Percentiles rank a stretch among this genome's conserved stretches.
These are phyloP conservation scores for Colletotrichum sp. DNA, from an alignment of 2,329 filamentous ascomycete genomes.

Conservation along the genomic window DNA sequence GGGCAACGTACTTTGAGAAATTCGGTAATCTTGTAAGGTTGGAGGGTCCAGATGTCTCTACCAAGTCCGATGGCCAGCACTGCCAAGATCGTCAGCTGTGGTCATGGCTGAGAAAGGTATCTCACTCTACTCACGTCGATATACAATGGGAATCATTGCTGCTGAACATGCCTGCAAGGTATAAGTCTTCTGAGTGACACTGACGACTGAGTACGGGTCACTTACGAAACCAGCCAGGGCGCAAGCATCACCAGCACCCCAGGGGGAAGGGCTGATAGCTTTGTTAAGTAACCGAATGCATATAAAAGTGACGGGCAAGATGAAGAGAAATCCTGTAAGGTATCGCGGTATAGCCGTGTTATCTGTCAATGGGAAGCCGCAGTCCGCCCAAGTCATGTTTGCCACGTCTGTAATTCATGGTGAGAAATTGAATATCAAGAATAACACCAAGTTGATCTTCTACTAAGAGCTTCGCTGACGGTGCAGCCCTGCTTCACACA, in stretches of 20 bases:
- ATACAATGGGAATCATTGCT: not conserved
- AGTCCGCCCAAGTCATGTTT: not conserved
- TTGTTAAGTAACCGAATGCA: not conserved
- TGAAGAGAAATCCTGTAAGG: not conserved
- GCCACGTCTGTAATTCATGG: not conserved
- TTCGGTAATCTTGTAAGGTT: not conserved
- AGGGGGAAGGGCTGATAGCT: not conserved
- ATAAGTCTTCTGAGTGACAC: not conserved
- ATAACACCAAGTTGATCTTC: too few species aligned
- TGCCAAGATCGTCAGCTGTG: not conserved
- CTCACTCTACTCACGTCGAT: not conserved
- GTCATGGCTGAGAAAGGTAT: accelerated
- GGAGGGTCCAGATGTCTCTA: not conserved
- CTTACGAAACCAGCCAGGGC: not conserved
- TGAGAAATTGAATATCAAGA: not conserved
- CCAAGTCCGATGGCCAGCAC: not conserved
- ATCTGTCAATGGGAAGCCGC: not conserved
- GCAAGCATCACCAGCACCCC: not conserved
- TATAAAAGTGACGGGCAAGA: not conserved
- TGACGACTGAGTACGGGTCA: not conserved
- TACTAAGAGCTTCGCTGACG: not conserved
- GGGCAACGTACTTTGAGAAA: not conserved
- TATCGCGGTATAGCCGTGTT: not conserved
- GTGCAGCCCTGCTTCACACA: not conserved
- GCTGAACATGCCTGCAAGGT: not conserved